Evolutionary conservation across 2,329 filamentous ascomycete genomes (phyloP).

Genomic region (Conoideocrella luteorostrata): DNA sequence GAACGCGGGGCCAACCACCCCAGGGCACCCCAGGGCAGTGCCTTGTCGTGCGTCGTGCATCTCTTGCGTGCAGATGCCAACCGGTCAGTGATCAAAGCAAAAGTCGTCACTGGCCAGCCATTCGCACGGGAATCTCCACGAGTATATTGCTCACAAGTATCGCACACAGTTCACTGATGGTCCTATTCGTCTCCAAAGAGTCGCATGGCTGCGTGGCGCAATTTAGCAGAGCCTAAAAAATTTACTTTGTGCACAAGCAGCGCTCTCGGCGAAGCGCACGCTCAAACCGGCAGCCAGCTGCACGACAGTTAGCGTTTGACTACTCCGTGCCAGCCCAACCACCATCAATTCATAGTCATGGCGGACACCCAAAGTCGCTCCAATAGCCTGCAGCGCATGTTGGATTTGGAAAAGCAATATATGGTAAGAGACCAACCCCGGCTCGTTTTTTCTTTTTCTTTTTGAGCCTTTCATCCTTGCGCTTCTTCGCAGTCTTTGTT

Average conservation of each 20-base stretch:
- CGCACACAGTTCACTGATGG: background rate
- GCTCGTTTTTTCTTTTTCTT: background rate
- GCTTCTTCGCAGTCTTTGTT: background rate
- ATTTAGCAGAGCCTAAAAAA: background rate
- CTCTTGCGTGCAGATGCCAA: background rate
- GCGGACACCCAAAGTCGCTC: slow-evolving; percentile 22
- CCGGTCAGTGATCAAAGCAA: background rate
- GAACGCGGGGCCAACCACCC: background rate
- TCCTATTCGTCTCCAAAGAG: background rate
- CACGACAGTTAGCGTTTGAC: background rate
- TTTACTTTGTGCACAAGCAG: background rate
- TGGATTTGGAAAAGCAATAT: slow-evolving; percentile 51
- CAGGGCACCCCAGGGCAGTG: background rate
- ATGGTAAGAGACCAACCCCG: slow-evolving; percentile 40
- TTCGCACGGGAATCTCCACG: background rate
- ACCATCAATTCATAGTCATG: slow-evolving; percentile 7
- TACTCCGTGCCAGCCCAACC: background rate
- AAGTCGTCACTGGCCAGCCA: slow-evolving; percentile 4
- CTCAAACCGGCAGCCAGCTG: background rate
- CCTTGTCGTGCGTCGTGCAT: background rate
- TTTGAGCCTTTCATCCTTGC: too few species aligned
- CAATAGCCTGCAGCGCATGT: slow-evolving; percentile 51
- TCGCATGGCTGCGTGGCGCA: background rate
- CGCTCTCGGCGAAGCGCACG: background rate
- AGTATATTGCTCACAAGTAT: slow-evolving; percentile 1